Base-by-base conservation (phyloP, 192 early-diverging fungal species). In the Thoreauomyces humboldtii region DNA sequence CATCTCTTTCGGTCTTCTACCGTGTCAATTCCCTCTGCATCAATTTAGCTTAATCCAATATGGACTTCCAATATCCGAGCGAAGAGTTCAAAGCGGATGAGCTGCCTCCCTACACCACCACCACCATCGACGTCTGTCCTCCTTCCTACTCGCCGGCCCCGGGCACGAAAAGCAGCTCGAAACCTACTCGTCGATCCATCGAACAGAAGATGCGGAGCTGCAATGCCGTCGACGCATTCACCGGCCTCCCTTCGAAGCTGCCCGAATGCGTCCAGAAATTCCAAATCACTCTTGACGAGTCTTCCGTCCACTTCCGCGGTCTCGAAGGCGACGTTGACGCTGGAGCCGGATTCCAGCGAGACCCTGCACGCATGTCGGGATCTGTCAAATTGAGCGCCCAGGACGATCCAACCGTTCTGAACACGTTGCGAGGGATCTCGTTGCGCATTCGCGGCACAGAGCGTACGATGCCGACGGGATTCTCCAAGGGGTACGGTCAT, bases 401-500 rank as follows among this genome's bases (percentile, higher is more conserved):
- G 11, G 17, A 9, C 38, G 38, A 41, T 9, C 17, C 38, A 9
- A 17, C 9, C 38, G 38, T 41, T 17, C 38, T n/a, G n/a, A n/a
- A 17, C 38, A 41, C 55, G 19, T 36, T 57, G 11, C 34, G 15
- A 14, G 11, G 34, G 19, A 57, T 57, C 35, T 37, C 32, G 34
- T 7, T 57, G 31, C 55, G 55, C 55, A 37, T 57, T 36, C 55
- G 55, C 55, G 55, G 55, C 32, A 37, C 35, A n/a, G 55, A 57
- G 55, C 32, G 35, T n/a, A 57, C 55, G 55, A 17, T n/a, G n/a
- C 55, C 55, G 2, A 12, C 32, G 15, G 50, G 32, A 15, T n/a
- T 21, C 15, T 17, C 55, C 17, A 37, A 15, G 15, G 55, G n/a
- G 7, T 37, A 37, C 55, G 55, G 55, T 4, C 38, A 37, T 37